phyloP scores from a whole-genome alignment of 78 protist genomes.

The Guillardia theta region DNA sequence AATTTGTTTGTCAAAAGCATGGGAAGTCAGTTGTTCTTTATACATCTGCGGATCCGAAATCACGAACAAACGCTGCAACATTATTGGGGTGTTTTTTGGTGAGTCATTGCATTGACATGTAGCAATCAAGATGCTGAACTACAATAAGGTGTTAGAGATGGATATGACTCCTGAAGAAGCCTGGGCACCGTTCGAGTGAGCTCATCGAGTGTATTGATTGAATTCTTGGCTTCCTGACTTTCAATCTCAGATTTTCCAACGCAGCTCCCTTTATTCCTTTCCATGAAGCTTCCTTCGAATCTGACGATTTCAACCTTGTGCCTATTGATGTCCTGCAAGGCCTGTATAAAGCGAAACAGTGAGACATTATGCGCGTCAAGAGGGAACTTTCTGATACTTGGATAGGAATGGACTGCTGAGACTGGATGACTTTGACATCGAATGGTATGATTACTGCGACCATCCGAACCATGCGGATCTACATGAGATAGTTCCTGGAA shows the following conservation, averaged over 20 bases:
- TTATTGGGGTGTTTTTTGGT: too few relatives aligned
- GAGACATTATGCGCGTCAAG: too few relatives aligned
- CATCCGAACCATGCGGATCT: not conserved
- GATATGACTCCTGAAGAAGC: not conserved
- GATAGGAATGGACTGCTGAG: not conserved
- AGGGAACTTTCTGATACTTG: too few relatives aligned
- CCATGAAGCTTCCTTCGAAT: not conserved
- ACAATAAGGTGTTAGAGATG: not conserved
- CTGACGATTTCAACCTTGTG: not conserved
- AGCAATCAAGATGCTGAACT: too few relatives aligned
- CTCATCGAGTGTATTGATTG: not conserved
- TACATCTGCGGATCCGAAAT: too few relatives aligned
- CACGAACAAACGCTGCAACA: too few relatives aligned
- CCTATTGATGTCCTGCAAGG: not conserved
- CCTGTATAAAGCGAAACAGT: not conserved
- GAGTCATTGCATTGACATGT: too few relatives aligned
- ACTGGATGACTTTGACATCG: not conserved
- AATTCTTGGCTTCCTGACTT: too few relatives aligned
- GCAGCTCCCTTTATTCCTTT: not conserved
- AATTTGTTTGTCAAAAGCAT: not conserved
- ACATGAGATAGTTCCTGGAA: not conserved
- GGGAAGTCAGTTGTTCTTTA: too few relatives aligned
- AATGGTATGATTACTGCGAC: not conserved
- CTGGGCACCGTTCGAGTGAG: not conserved
- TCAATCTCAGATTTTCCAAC: too few relatives aligned